A percentile compares a stretch with the other conserved stretches of the same genome.
phyloP scores from a whole-genome alignment of 805 yeast genomes.

The Priceomyces fermenticarens region DNA sequence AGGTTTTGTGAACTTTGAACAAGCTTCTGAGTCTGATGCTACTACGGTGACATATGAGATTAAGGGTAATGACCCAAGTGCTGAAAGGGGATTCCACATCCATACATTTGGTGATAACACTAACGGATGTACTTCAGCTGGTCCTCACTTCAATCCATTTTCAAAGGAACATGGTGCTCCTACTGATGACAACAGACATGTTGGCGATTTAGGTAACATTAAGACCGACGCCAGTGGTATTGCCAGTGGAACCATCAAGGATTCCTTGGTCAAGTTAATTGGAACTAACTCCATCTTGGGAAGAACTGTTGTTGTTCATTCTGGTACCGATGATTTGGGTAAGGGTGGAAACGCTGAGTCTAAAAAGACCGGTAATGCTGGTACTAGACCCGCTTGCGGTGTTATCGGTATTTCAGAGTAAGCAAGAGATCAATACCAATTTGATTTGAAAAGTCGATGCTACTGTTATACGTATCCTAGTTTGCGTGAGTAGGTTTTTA shows the following conservation, averaged over 20 bases:
- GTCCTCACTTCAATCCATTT: slow-evolving; percentile 94
- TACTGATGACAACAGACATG: slow-evolving; percentile 76
- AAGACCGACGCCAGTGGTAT: slow-evolving; percentile 82
- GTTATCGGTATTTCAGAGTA: slow-evolving; percentile 74
- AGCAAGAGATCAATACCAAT: background rate
- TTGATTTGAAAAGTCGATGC: slow-evolving; percentile 8
- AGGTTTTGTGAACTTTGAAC: slow-evolving; percentile 88
- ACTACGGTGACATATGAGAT: slow-evolving; percentile 88
- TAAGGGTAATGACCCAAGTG: slow-evolving; percentile 82
- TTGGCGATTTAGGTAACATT: slow-evolving; percentile 96
- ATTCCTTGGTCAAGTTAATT: slow-evolving; percentile 69
- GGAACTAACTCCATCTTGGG: slow-evolving; percentile 90
- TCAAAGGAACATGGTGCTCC: slow-evolving; percentile 91
- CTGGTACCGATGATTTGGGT: slow-evolving; percentile 90
- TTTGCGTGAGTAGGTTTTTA: background rate
- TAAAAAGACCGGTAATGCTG: slow-evolving; percentile 95
- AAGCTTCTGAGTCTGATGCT: slow-evolving; percentile 72
- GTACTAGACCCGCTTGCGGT: slow-evolving; percentile 98
- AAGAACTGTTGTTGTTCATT: slow-evolving; percentile 93
- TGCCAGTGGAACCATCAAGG: slow-evolving; percentile 87
- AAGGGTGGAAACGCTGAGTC: slow-evolving; percentile 91
- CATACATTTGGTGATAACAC: slow-evolving; percentile 99
- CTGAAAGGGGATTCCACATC: slow-evolving; percentile 95
- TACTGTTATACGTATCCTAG: slow-evolving; percentile 1
- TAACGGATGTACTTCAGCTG: slow-evolving; percentile 98